phyloP scores from a whole-genome alignment of 176 grass and related monocot genomes.

The Elymus sibiricus region DNA sequence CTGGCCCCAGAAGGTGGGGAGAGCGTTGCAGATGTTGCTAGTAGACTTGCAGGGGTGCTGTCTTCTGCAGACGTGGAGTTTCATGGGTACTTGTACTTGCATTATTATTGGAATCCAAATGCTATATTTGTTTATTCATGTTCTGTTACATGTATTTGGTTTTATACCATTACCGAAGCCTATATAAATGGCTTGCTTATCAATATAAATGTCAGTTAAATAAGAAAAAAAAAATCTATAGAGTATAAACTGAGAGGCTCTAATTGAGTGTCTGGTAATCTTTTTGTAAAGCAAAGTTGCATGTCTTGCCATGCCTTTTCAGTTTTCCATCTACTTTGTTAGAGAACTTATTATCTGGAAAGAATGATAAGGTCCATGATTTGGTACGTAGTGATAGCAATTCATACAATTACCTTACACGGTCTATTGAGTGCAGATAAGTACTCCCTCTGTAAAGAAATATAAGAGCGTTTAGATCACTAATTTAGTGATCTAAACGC shows the following conservation, averaged over 20 bases:
- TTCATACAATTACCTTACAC: neutral
- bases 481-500: too few species aligned
- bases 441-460: neutral
- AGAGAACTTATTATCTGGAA: neutral
- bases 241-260: neutral
- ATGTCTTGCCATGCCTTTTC: neutral
- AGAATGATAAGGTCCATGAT: neutral
- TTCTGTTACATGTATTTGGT: neutral
- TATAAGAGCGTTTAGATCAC: too few species aligned
- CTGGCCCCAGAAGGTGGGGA: conserved; percentile 69
- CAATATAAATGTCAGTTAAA: neutral
- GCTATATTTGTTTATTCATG: neutral
- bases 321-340: neutral
- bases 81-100: conserved; percentile 45
- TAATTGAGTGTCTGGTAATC: neutral
- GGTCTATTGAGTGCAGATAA: neutral
- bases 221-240: neutral
- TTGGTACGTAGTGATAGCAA: neutral
- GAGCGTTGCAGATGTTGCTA: conserved; percentile 78
- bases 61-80: conserved; percentile 44
- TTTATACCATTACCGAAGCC: neutral
- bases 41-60: conserved; percentile 50
- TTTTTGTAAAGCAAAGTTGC: neutral
- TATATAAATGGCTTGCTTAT: neutral
- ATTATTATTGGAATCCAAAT: neutral